Evolutionary conservation across 768 basidiomycete species (phyloP).

Genomic region (Auricularia cornea): DNA sequence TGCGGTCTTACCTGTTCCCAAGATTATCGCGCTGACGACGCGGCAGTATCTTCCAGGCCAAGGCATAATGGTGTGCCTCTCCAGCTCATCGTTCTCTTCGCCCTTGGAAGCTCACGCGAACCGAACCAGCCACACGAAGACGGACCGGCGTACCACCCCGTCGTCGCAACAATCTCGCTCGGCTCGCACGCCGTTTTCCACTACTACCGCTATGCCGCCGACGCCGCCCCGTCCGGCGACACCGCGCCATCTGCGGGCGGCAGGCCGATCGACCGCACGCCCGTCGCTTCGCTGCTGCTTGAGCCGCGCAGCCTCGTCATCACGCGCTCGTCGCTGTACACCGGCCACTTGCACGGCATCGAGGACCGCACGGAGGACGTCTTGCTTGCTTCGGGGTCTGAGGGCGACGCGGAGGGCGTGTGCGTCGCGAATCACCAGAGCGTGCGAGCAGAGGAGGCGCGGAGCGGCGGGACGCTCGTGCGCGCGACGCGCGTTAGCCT

Average conservation of each 20-base stretch:
- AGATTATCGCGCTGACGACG: constrained; percentile 12
- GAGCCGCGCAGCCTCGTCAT: constrained; percentile 83
- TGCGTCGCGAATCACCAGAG: constrained; percentile 50
- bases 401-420: constrained; percentile 21
- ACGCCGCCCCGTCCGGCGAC: constrained; percentile 4
- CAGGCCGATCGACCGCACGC: constrained; percentile 51
- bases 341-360: constrained; percentile 75
- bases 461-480: constrained; percentile 42
- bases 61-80: constrained; percentile 76
- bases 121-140: constrained; percentile 80
- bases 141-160: constrained; percentile 78
- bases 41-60: constrained; percentile 75
- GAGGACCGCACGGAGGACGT: constrained; percentile 45
- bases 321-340: constrained; percentile 61
- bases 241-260: constrained; percentile 25
- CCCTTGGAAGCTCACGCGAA: constrained; percentile 4
- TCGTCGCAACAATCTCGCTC: constrained; percentile 85
- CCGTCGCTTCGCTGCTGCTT: constrained; percentile 65
- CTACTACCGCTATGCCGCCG: constrained; percentile 58
- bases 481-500: constrained; percentile 67
- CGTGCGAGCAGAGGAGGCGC: constrained; percentile 37
- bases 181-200: constrained; percentile 78
- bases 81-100: constrained; percentile 1
- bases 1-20: constrained; percentile 5
- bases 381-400: constrained; percentile 15